phyloP scores from a whole-genome alignment of 257 asterid genomes.

The Solanum bulbocastanum region DNA sequence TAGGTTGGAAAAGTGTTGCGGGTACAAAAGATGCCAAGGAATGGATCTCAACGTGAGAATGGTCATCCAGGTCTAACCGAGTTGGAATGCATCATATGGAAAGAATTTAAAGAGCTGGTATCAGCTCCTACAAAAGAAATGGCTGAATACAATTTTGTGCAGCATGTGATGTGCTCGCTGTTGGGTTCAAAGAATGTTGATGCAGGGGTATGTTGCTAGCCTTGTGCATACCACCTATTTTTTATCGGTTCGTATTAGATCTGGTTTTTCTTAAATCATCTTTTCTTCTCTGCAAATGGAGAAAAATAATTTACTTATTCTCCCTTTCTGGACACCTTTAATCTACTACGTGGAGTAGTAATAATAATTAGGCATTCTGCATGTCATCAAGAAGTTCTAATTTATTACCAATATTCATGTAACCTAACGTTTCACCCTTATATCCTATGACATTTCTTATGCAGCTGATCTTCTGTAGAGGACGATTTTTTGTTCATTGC shows the following conservation, averaged over 20 bases:
- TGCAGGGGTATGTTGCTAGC: conserved; percentile 59
- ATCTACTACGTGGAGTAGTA: too few relatives aligned
- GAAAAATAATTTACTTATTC: neutral
- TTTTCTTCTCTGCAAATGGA: neutral
- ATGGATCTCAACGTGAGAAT: conserved; percentile 37
- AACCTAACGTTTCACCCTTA: neutral
- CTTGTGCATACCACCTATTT: neutral
- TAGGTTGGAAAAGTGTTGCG: conserved; percentile 84
- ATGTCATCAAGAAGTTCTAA: neutral
- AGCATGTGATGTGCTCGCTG: conserved; percentile 65
- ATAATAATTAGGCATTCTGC: neutral
- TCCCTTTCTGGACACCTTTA: neutral
- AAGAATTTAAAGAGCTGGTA: conserved; percentile 43
- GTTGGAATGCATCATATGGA: conserved; percentile 61
- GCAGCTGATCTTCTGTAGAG: neutral
- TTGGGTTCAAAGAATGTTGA: conserved; percentile 84
- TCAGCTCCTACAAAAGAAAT: conserved; percentile 68
- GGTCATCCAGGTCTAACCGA: conserved; percentile 42
- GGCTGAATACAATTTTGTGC: conserved; percentile 59
- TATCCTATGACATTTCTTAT: neutral
- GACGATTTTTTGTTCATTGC: neutral
- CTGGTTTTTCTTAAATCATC: neutral
- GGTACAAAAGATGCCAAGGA: conserved; percentile 53
- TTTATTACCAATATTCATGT: neutral
- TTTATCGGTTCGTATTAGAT: neutral